These are phyloP conservation scores for Geranium incanum DNA, from an alignment of 441 rosid genomes.

Conservation along the genomic window DNA sequence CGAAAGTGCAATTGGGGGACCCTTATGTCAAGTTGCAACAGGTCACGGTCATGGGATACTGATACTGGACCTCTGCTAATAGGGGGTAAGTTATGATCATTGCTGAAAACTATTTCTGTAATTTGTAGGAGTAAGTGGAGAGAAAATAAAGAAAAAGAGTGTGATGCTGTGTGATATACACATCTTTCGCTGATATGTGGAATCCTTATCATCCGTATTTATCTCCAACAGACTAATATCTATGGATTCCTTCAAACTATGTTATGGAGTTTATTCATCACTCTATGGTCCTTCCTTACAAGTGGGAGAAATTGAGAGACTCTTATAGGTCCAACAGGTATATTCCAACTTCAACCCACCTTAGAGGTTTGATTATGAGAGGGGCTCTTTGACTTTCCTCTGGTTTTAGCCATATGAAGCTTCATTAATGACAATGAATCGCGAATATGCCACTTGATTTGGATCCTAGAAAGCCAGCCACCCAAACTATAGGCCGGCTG, in stretches of 20 bases:
- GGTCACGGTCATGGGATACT: constrained; percentile 29
- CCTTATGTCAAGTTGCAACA: constrained; percentile 29
- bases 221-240: constrained; percentile 25
- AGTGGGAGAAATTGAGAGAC: constrained; percentile 25
- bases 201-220: constrained; percentile 36
- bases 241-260: constrained; percentile 13
- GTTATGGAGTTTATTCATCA: no score
- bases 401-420: constrained; percentile 1
- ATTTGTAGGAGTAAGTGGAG: constrained; percentile 18
- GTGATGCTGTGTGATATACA: constrained; percentile 25
- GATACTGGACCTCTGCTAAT: constrained; percentile 22
- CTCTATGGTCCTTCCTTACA: constrained; percentile 32
- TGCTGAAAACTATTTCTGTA: constrained; percentile 40
- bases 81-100: constrained; percentile 40
- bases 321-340: not conserved
- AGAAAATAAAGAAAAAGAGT: constrained; percentile 16
- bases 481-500: constrained; percentile 15
- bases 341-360: not conserved
- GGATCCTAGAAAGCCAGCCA: constrained; percentile 3
- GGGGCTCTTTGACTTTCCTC: not conserved
- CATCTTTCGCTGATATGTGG: constrained; percentile 17
- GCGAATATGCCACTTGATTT: constrained; percentile 26
- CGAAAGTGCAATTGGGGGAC: constrained; percentile 11
- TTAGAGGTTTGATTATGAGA: not conserved
- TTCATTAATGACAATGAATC: constrained; percentile 9